Base-by-base conservation (phyloP, 257 asterid species). In the Jacaranda mimosifolia region DNA sequence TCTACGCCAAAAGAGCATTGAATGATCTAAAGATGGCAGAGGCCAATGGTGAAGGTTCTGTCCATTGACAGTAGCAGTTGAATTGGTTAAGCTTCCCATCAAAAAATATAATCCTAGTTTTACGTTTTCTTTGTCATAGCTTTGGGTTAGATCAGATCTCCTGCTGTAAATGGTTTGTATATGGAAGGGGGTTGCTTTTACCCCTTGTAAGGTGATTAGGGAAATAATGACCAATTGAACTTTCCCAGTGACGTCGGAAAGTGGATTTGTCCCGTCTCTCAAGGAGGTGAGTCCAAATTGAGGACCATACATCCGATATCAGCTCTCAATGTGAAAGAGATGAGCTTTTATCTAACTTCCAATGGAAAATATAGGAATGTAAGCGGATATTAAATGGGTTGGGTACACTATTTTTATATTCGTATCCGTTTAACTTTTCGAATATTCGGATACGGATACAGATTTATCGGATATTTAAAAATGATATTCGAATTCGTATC, bases 1-100 rank as follows among this genome's bases (percentile, higher is more conserved):
- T 90, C 76, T 91, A 88, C 19, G 86, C 97, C 7, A 90, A 84
- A 83, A 88, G 89, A 81, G 68, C 86, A 0, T 70, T 90, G 80
- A 82, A 83, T 18, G 89, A 80, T 42, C 92, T 90, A 42, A 77
- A 85, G 81, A 78, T 17, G 46, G 86, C 75, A 35, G 89, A 84
- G 78, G 59, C 74, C 67, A 77, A 58, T 5, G 79, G 75, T 0
- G 77, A 79, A 75, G 75, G 52, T 74, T 52, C 82, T 9, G 32
- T 52, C 65, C 11, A 43, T 38, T 49, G 69, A 42, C 36, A 32
- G 19, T 55, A 80, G 63, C 48, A 82, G 32, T 72, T 75, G 62
- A 0, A 91, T 18, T 82, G 81, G 89, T 84, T 74, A 80, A 80
- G 64, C 89, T 87, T 71, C 86, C 90, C 9, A 63, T 73, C 5